These are phyloP conservation scores for Crotalaria pallida DNA, from an alignment of 306 rosid genomes.

Conservation along the genomic window DNA sequence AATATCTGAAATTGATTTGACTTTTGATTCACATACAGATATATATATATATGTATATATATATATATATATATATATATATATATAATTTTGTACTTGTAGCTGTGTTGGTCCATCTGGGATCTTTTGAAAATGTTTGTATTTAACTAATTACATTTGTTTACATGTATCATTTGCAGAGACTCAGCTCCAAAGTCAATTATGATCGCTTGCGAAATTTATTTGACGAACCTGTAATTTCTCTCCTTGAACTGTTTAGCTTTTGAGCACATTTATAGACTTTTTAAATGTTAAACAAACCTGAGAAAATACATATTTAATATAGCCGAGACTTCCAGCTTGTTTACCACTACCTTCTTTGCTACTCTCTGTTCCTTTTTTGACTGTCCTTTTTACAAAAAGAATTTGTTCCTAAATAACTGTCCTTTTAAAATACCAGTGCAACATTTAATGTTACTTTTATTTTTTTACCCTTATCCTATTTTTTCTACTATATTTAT, in stretches of 20 bases:
- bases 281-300: not conserved
- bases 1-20: not conserved
- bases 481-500: too few species aligned
- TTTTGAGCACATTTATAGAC: not conserved
- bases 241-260: constrained; percentile 15
- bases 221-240: constrained; percentile 43
- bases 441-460: too few species aligned
- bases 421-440: too few species aligned
- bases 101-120: not conserved
- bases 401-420: too few species aligned
- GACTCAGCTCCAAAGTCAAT: constrained; percentile 64
- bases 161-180: constrained; percentile 40
- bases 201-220: constrained; percentile 42
- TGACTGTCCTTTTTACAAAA: too few species aligned
- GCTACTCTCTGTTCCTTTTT: too few species aligned
- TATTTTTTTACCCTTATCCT: too few species aligned
- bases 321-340: not conserved
- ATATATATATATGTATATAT: not conserved
- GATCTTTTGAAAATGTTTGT: not conserved
- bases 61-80: too few species aligned
- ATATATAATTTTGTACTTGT: not conserved
- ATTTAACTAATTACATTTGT: not conserved
- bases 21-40: not conserved
- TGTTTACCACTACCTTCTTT: not conserved
- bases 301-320: not conserved